phyloP scores from a whole-genome alignment of 2,329 filamentous ascomycete species.

The Sporothrix globosa region DNA sequence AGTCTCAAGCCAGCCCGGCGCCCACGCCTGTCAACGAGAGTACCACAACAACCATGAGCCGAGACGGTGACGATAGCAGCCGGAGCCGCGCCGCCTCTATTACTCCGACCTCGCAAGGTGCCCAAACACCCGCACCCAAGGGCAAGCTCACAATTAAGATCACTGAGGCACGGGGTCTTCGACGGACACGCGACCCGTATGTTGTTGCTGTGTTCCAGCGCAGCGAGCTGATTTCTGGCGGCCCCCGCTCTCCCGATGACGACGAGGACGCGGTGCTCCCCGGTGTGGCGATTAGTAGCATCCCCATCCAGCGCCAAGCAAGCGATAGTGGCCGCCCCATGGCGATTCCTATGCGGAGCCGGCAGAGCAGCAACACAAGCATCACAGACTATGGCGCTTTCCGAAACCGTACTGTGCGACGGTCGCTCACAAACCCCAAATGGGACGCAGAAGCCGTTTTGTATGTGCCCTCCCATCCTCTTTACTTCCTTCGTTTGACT shows the following conservation, averaged over 20 bases:
- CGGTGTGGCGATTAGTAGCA: constrained; percentile 53
- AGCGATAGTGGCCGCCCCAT: constrained; percentile 84
- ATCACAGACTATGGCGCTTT: constrained; percentile 66
- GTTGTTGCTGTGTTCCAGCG: constrained; percentile 96
- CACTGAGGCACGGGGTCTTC: constrained; percentile 77
- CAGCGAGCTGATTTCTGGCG: constrained; percentile 92
- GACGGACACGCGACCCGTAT: constrained; percentile 85
- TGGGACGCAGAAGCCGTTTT: constrained; percentile 97
- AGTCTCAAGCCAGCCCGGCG: not conserved
- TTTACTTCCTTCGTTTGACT: not conserved
- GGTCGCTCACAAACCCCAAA: constrained; percentile 76
- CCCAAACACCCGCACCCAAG: constrained; percentile 71
- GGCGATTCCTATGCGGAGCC: constrained; percentile 95
- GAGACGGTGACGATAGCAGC: constrained; percentile 41
- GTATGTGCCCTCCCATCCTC: constrained; percentile 60
- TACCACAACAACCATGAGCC: constrained; percentile 42
- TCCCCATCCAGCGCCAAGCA: constrained; percentile 66
- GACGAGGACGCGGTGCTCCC: constrained; percentile 55
- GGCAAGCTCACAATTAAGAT: constrained; percentile 92
- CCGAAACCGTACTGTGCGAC: constrained; percentile 60
- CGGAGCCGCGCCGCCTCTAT: constrained; percentile 56
- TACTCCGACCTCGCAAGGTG: constrained; percentile 57
- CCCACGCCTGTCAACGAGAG: constrained; percentile 32
- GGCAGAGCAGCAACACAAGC: constrained; percentile 95
- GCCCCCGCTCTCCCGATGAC: constrained; percentile 67